Evolutionary conservation across 768 basidiomycete species (phyloP).

Genomic region (Rhodotorula paludigena): DNA sequence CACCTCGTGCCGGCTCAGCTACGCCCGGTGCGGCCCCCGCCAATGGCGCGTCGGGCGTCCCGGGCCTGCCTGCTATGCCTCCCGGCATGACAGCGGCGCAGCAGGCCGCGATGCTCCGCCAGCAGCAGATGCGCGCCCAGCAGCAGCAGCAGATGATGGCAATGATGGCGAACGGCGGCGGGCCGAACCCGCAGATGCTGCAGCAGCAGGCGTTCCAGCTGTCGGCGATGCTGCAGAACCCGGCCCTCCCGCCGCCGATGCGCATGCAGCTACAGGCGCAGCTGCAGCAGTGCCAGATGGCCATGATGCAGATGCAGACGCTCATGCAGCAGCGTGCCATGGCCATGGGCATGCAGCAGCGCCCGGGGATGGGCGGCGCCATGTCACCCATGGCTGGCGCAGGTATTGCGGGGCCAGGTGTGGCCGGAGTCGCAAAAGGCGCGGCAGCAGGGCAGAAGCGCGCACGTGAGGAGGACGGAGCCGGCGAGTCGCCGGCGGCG

Average conservation of each 20-base stretch:
- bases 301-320: constrained; percentile 48
- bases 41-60: too few species aligned
- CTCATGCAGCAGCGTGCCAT: constrained; percentile 47
- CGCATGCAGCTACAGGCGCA: constrained; percentile 51
- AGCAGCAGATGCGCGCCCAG: constrained; percentile 51
- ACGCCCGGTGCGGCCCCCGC: background rate
- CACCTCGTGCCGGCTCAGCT: background rate
- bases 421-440: background rate
- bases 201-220: constrained; percentile 81
- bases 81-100: constrained; percentile 21
- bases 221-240: constrained; percentile 72
- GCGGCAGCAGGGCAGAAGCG: constrained; percentile 11
- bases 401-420: background rate
- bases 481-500: constrained; percentile 13
- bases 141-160: constrained; percentile 49
- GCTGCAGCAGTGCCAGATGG: constrained; percentile 64
- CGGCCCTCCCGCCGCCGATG: constrained; percentile 54
- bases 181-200: constrained; percentile 60
- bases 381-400: background rate
- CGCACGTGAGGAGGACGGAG: constrained; percentile 11
- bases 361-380: constrained; percentile 52
- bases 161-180: constrained; percentile 45
- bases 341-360: constrained; percentile 52
- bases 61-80: background rate
- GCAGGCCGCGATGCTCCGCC: constrained; percentile 26